These are phyloP conservation scores for Dichomitus squalens DNA, from an alignment of 1,284 basidiomycete species.

Conservation along the genomic window DNA sequence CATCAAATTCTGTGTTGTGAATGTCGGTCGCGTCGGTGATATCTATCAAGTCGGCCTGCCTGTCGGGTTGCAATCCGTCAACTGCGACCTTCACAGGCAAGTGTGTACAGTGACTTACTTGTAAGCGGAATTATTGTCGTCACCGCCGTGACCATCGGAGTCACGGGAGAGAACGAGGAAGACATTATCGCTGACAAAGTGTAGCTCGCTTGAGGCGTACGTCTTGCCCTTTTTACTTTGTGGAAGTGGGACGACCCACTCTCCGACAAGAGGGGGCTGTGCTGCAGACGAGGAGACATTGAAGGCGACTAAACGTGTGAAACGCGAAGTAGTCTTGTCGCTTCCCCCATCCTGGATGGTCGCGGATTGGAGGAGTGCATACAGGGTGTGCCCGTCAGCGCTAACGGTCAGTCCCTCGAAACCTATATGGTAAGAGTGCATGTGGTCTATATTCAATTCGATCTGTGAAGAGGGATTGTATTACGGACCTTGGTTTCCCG, in stretches of 20 bases:
- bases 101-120: constrained; percentile 45
- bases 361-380: constrained; percentile 65
- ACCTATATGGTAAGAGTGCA: constrained; percentile 37
- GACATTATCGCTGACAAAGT: constrained; percentile 51
- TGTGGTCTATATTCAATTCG: no score
- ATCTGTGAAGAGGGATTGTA: no score
- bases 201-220: constrained; percentile 56
- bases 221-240: constrained; percentile 55
- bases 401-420: constrained; percentile 68
- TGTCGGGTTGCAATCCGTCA: constrained; percentile 9
- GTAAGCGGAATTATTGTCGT: constrained; percentile 52
- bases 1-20: constrained; percentile 57
- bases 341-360: constrained; percentile 65
- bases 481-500: constrained; percentile 47
- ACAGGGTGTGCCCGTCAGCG: constrained; percentile 50
- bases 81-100: not conserved
- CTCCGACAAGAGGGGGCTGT: constrained; percentile 46
- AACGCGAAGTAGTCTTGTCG: constrained; percentile 47
- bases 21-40: constrained; percentile 65
- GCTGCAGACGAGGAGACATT: constrained; percentile 42
- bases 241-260: constrained; percentile 68
- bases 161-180: constrained; percentile 67
- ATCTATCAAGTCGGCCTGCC: constrained; percentile 61
- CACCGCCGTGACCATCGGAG: constrained; percentile 60
- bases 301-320: constrained; percentile 60